phyloP scores from a whole-genome alignment of 2,329 filamentous ascomycete species.

The Fusarium zealandicum region DNA sequence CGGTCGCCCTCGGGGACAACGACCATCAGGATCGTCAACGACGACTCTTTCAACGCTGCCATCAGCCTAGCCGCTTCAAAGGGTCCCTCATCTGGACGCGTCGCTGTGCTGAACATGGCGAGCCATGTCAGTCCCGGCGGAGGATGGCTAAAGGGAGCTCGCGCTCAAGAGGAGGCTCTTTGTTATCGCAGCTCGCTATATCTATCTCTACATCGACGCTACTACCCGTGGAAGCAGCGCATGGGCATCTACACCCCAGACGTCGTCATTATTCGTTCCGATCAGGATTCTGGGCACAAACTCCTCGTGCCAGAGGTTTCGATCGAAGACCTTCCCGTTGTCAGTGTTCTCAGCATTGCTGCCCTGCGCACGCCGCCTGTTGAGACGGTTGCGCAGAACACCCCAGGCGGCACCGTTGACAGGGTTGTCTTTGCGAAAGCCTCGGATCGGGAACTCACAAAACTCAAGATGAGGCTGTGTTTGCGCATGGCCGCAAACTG shows the following conservation, averaged over 20 bases:
- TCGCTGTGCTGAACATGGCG: conserved; percentile 73
- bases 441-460: conserved; percentile 60
- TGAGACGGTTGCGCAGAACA: conserved; percentile 23
- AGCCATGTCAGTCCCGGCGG: conserved; percentile 66
- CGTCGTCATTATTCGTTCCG: conserved; percentile 65
- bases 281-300: conserved; percentile 53
- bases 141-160: conserved; percentile 66
- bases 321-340: conserved; percentile 53
- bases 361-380: conserved; percentile 56
- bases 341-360: conserved; percentile 68
- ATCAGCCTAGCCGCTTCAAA: conserved; percentile 48
- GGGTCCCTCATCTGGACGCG: conserved; percentile 41
- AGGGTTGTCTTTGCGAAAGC: conserved; percentile 50
- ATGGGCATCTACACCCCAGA: conserved; percentile 66
- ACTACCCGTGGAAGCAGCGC: conserved; percentile 61
- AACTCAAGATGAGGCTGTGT: conserved; percentile 68
- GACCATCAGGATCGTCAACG: conserved; percentile 59
- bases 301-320: conserved; percentile 51
- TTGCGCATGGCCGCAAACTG: conserved; percentile 66
- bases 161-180: conserved; percentile 73
- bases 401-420: conserved; percentile 35
- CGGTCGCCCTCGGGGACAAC: conserved; percentile 43
- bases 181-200: conserved; percentile 68
- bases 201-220: conserved; percentile 53
- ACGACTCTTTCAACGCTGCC: conserved; percentile 65